Conservation (phyloP, 768 basidiomycete species). For the Mycena pura region DNA sequence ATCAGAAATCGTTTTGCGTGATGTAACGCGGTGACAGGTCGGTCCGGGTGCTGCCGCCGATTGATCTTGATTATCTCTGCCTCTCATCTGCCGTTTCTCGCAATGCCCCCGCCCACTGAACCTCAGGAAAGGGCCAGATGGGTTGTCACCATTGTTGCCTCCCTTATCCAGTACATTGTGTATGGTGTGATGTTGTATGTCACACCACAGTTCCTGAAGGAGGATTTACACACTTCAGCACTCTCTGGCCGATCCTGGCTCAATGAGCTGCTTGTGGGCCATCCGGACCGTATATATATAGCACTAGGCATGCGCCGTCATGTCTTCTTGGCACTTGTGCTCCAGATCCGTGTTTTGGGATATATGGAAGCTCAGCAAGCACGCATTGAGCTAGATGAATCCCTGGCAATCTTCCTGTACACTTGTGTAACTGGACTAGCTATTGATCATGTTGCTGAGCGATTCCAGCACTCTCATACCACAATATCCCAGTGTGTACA, state of each 20-base stretch:
- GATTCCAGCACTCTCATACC: constrained; percentile 33
- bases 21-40: no score
- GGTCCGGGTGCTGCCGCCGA: no score
- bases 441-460: constrained; percentile 32
- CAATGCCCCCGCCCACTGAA: neutral
- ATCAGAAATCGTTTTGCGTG: no score
- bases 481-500: constrained; percentile 28
- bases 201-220: neutral
- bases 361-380: neutral
- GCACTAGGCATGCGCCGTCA: constrained; percentile 8
- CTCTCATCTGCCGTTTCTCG: no score
- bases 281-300: constrained; percentile 25
- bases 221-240: constrained; percentile 24
- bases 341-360: neutral
- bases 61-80: no score
- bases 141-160: constrained; percentile 34
- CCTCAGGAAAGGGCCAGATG: constrained; percentile 22
- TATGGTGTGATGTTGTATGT: constrained; percentile 1
- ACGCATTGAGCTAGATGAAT: constrained; percentile 29
- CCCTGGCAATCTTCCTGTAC: constrained; percentile 37
- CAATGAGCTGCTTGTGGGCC: constrained; percentile 25
- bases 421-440: constrained; percentile 29
- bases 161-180: constrained; percentile 18
- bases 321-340: constrained; percentile 17
- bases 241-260: constrained; percentile 28